Base-by-base conservation (phyloP, 345 rosid genomes). In the Rubroshorea leprosula region DNA sequence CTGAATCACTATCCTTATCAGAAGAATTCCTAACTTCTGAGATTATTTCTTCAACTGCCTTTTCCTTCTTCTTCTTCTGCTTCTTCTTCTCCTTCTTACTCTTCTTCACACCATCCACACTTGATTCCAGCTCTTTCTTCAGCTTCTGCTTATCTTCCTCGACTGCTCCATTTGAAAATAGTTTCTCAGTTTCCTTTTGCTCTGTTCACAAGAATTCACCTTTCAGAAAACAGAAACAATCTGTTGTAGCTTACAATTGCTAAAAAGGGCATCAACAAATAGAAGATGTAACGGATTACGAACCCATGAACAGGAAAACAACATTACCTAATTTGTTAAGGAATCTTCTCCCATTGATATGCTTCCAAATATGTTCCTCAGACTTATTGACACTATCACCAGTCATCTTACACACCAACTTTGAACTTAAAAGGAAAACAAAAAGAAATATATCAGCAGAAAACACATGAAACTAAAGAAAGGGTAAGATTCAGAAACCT, bases 341-440 rank as follows among this genome's bases (percentile, higher is more conserved):
- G 80, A 92, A 92, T 24, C 91, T 72, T 58, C 55, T 86, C 26
- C 96, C 96, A 3, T 83, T 86, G 55, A 92, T 68, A 31, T 92
- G 98, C 75, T 89, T 92, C 95, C 93, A 92, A 24, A 89, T 84
- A 65, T 92, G 98, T 66, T 89, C 89, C 74, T 89, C 95, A 5
- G 80, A 76, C 65, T 92, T 92, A 69, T 92, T 92, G 54, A 92
- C 86, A 10, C 78, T 80, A 71, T 86, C 87, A 24, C 90, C 95
- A 0, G 96, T 92, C 49, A 92, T 75, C 71, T 86, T 92, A 73
- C 98, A 89, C 65, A 81, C 73, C 68, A 92, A 67, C 74, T 83
- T 89, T 0, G 95, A 80, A 62, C 98, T 92, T 72, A 70, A 23
- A 64, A 60, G 44, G 35, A 10, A 55, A 68, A 52, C 23, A 55